A percentile compares a stretch with the other conserved stretches of the same genome.
phyloP scores from a whole-genome alignment of 129 eudicot genomes.

The Oenanthe sinensis region DNA sequence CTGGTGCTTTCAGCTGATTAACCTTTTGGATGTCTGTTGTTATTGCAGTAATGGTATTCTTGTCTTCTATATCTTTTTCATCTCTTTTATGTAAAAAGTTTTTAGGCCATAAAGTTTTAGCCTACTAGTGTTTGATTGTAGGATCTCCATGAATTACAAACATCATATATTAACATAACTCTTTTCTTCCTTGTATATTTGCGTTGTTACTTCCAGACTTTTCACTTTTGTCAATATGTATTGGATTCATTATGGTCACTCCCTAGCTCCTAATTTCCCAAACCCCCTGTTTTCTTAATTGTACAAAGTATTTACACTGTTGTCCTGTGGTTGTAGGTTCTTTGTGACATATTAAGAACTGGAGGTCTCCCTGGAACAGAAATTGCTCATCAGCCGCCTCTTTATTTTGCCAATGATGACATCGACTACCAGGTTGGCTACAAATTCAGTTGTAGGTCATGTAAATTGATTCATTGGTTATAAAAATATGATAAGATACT shows the following conservation, averaged over 20 bases:
- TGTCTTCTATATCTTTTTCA: not conserved
- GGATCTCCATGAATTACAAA: not conserved
- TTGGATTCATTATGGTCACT: not conserved
- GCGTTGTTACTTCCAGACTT: not conserved
- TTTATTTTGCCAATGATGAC: slow-evolving; percentile 58
- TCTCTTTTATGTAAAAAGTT: not conserved
- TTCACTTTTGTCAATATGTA: not conserved
- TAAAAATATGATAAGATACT: slow-evolving; percentile 9
- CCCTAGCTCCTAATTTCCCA: not conserved
- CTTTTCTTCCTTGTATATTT: not conserved
- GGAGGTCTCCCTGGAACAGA: slow-evolving; percentile 66
- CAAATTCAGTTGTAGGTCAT: not conserved
- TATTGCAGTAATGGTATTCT: not conserved
- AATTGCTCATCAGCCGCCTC: slow-evolving; percentile 40
- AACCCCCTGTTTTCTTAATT: not conserved
- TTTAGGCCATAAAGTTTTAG: not conserved
- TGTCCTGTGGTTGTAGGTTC: slow-evolving; percentile 31
- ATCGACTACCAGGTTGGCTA: slow-evolving; percentile 54
- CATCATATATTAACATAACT: not conserved
- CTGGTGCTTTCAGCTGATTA: not conserved
- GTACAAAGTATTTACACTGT: not conserved
- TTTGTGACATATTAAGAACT: slow-evolving; percentile 61
- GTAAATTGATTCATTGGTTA: not conserved
- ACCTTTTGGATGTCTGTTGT: not conserved
- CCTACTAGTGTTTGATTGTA: not conserved